A percentile compares a stretch with the other conserved stretches of the same genome.
These are phyloP conservation scores for Xylariomycetidae sp. DNA, from an alignment of 2,329 filamentous ascomycete species.

Conservation along the genomic window DNA sequence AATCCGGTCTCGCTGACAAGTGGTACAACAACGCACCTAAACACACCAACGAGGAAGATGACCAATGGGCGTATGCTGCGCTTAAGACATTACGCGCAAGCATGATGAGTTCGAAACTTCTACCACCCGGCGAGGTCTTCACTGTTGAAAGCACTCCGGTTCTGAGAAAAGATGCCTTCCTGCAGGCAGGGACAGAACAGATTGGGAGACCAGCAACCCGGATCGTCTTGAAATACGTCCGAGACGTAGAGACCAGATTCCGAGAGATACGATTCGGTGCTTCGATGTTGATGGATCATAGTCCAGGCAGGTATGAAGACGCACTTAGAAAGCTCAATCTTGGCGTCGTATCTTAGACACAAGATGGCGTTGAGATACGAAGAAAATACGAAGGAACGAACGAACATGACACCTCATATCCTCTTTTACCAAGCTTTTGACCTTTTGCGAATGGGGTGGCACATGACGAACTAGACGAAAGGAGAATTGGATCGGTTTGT, in stretches of 20 bases:
- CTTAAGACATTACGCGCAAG: conserved; percentile 61
- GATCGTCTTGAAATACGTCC: conserved; percentile 65
- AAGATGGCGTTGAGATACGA: too few species aligned
- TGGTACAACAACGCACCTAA: conserved; percentile 48
- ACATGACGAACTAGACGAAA: too few species aligned
- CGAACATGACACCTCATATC: too few species aligned
- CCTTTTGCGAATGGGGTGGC: too few species aligned
- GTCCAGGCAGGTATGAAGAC: conserved; percentile 68
- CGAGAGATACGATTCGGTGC: conserved; percentile 66
- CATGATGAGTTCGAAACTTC: conserved; percentile 65
- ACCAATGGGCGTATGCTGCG: conserved; percentile 65
- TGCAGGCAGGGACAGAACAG: conserved; percentile 39
- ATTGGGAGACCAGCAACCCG: conserved; percentile 64
- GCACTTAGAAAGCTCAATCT: conserved; percentile 56
- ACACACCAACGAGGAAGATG: conserved; percentile 47
- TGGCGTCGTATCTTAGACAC: too few species aligned
- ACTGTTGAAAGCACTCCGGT: conserved; percentile 64
- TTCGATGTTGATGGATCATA: conserved; percentile 73
- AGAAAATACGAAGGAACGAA: too few species aligned
- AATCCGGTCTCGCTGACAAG: conserved; percentile 55
- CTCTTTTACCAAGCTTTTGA: too few species aligned
- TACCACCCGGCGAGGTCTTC: conserved; percentile 75
- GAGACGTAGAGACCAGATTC: conserved; percentile 67
- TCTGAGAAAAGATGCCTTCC: conserved; percentile 61
- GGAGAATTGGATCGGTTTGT: too few species aligned